phyloP scores from a whole-genome alignment of 2,329 filamentous ascomycete species.

The Aspergillus amoenus region DNA sequence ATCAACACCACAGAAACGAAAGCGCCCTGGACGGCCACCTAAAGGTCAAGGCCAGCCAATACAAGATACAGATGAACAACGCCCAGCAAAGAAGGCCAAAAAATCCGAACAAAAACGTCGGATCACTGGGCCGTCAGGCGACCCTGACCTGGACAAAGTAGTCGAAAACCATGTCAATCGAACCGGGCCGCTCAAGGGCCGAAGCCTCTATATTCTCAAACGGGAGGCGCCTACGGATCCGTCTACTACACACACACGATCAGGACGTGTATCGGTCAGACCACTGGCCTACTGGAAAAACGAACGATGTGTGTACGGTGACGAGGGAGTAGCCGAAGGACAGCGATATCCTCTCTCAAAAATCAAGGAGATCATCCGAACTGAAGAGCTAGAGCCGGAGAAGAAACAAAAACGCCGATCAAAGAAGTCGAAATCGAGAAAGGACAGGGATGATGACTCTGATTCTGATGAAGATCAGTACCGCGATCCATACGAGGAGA shows the following conservation, averaged over 20 bases:
- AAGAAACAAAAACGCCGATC: conserved; percentile 7
- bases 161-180: conserved; percentile 46
- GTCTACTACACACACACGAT: conserved; percentile 65
- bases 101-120: conserved; percentile 23
- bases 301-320: conserved; percentile 71
- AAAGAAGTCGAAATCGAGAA: conserved; percentile 37
- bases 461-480: conserved; percentile 40
- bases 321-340: conserved; percentile 57
- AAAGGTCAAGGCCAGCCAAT: conserved; percentile 26
- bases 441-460: conserved; percentile 36
- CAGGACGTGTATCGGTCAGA: conserved; percentile 73
- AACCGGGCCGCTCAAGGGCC: conserved; percentile 47
- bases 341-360: conserved; percentile 63
- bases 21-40: conserved; percentile 32
- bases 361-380: conserved; percentile 75
- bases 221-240: conserved; percentile 53
- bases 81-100: conserved; percentile 35
- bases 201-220: conserved; percentile 52
- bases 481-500: conserved; percentile 46
- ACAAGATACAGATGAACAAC: conserved; percentile 23
- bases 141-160: conserved; percentile 41
- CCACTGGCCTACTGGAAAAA: conserved; percentile 86
- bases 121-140: conserved; percentile 26
- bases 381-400: conserved; percentile 59
- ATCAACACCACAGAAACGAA: conserved; percentile 23